Evolutionary conservation across 192 early-diverging fungal genomes (phyloP), one percentile per base, ranked within the genome.

Genomic region (Entomortierella chlamydospora): DNA sequence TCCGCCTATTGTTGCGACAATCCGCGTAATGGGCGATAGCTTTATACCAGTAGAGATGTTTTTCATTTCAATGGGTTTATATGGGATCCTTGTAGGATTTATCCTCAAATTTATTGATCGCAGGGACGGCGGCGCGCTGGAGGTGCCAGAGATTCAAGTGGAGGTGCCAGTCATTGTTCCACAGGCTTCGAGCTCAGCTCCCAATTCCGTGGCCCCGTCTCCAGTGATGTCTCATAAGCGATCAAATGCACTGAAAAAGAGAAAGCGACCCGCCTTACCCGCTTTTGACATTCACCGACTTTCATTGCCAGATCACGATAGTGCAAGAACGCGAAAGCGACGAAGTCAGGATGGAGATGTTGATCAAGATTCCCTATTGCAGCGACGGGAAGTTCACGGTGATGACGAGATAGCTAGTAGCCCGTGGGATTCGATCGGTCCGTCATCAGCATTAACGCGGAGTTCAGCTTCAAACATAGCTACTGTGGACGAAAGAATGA

Each of bases 1-100:
- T 3, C 91, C 91, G 13, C 76, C 89, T 20, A 72, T 87, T n/a
- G 89, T 91, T 10, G 91, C 90, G 1, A 67, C 74, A 17, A 87
- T 91, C 28, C 81, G 87, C 23, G 77, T 78, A 10, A 42, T 68
- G 15, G 61, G 71, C 10, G 58, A 66, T 26, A 66, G 64, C 23
- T 83, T 81, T 30, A 12, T 68, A 4, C 65, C 68, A 20, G 82
- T 83, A 8, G 82, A 83, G 53, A 55, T 83, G 60, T 73, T 79
- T 50, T 83, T 83, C 54, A 79, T 79, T 4, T 20, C 33, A 8
- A 63, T 81, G 67, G 82, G 69, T 4, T 28, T 64, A 4, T 49
- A 28, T 31, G 83, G 83, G 7, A 63, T 70, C 28, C 7, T 78
- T 26, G 74, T 78, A 3, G 74, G 67, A 33, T 78, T 65, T n/a